These are phyloP conservation scores for Jacaranda copaia DNA, from an alignment of 257 asterid species.

Conservation along the genomic window DNA sequence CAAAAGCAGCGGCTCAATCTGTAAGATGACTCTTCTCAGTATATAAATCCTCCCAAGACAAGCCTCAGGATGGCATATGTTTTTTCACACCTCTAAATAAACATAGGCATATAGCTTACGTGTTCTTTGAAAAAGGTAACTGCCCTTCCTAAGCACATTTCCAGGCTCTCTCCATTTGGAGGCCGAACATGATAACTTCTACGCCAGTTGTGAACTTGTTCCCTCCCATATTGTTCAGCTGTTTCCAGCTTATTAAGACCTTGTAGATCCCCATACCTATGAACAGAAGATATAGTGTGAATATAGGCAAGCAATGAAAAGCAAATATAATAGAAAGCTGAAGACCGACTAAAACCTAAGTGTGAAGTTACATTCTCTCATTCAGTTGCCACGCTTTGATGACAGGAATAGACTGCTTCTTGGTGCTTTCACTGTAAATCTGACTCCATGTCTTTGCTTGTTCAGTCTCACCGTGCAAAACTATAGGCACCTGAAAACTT, in stretches of 20 bases:
- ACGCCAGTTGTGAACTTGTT: slow-evolving; percentile 93
- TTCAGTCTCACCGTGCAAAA: slow-evolving; percentile 72
- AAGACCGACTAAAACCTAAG: slow-evolving; percentile 22
- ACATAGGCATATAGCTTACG: slow-evolving; percentile 48
- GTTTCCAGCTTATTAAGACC: slow-evolving; percentile 89
- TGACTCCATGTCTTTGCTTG: slow-evolving; percentile 79
- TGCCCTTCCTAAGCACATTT: slow-evolving; percentile 94
- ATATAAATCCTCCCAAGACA: background rate
- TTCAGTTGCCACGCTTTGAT: slow-evolving; percentile 93
- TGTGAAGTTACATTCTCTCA: slow-evolving; percentile 76
- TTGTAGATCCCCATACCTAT: slow-evolving; percentile 92
- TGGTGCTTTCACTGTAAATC: slow-evolving; percentile 67
- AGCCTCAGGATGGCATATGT: background rate
- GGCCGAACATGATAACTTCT: slow-evolving; percentile 91
- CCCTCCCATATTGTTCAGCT: slow-evolving; percentile 85
- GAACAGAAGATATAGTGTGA: slow-evolving; percentile 14
- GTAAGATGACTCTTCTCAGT: slow-evolving; percentile 36
- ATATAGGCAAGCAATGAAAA: background rate
- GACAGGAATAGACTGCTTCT: slow-evolving; percentile 77
- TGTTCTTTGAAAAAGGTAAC: slow-evolving; percentile 86
- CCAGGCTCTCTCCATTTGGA: slow-evolving; percentile 96
- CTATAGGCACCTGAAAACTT: slow-evolving; percentile 73
- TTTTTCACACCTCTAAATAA: background rate
- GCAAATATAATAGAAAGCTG: slow-evolving; percentile 3
- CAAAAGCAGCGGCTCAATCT: slow-evolving; percentile 87